Evolutionary conservation across 2,329 filamentous ascomycete genomes (phyloP), one percentile per base, ranked within the genome.

Genomic region (Pseudopithomyces maydicus): DNA sequence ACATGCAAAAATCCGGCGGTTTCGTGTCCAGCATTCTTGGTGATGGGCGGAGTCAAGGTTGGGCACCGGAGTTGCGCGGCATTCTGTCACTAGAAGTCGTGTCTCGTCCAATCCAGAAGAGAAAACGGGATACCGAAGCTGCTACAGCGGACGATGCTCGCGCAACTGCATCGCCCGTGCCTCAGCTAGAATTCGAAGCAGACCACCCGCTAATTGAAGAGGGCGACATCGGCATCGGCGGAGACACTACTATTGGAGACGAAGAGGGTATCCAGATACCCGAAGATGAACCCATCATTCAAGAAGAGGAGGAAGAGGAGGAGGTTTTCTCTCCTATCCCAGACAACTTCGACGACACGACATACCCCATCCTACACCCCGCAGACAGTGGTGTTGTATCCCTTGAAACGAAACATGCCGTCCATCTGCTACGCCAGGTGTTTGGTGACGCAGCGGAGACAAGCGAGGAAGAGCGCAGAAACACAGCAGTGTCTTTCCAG

Each of bases 21-120:
- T 98, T 99, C 68, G 91, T 97, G 17, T 90, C 89, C 3, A 93
- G 87, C 67, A 88, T 97, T 61, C 88, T 97, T 78, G 88, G 90
- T 51, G 91, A 93, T 59, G 90, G 88, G 36, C 87, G 90, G 61
- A 88, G 88, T 65, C 84, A 86, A 63, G 86, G 86, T 41, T 97
- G 92, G 93, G 94, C 94, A 3, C 94, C 94, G 0, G 95, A 99
- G 77, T 84, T 99, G 19, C 89, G 91, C 58, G 92, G 90, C n/a
- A 87, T 99, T 68, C 81, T 98, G n/a, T 96, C 92, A 1, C 81
- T 97, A 41, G 91, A 96, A 63, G 84, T 91, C 14, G 84, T 96
- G 15, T 88, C 88, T 59, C 87, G 87, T 55, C 84, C 88, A 41
- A 89, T 88, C 56, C 92, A 96, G 59, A 99, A 98, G 84, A 87